phyloP scores from a whole-genome alignment of 768 basidiomycete species.

The Hypholoma sublateritium region DNA sequence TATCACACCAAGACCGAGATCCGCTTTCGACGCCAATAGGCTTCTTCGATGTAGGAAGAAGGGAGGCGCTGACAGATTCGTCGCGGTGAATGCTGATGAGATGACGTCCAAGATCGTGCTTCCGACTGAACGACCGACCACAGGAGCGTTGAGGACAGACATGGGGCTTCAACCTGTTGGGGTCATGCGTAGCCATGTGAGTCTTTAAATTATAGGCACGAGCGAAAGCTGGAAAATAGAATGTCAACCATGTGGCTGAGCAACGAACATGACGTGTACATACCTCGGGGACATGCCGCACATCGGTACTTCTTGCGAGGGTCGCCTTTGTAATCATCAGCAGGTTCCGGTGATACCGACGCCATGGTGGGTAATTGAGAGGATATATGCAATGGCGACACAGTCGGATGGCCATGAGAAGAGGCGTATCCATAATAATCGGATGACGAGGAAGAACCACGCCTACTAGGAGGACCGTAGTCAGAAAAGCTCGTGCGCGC shows the following conservation, averaged over 20 bases:
- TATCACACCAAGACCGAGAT: conserved; percentile 67
- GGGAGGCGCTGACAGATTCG: conserved; percentile 47
- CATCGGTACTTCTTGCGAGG: conserved; percentile 82
- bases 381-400: conserved; percentile 58
- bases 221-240: conserved; percentile 69
- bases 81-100: conserved; percentile 83
- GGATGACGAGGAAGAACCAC: conserved; percentile 43
- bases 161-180: conserved; percentile 86
- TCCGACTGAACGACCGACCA: conserved; percentile 88
- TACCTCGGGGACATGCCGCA: conserved; percentile 71
- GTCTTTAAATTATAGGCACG: conserved; percentile 95
- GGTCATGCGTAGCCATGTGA: conserved; percentile 93
- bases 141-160: conserved; percentile 85
- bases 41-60: conserved; percentile 41
- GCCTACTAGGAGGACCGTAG: conserved; percentile 50
- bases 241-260: conserved; percentile 5
- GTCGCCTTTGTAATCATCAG: conserved; percentile 56
- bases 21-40: conserved; percentile 72
- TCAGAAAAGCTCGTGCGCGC: conserved; percentile 64
- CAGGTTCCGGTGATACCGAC: conserved; percentile 41
- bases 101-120: conserved; percentile 92
- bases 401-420: conserved; percentile 41
- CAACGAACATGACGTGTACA: conserved; percentile 10
- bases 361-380: conserved; percentile 47
- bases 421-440: conserved; percentile 53